Evolutionary conservation across 129 eudicot genomes (phyloP).

Genomic region (Lactuca saligna): DNA sequence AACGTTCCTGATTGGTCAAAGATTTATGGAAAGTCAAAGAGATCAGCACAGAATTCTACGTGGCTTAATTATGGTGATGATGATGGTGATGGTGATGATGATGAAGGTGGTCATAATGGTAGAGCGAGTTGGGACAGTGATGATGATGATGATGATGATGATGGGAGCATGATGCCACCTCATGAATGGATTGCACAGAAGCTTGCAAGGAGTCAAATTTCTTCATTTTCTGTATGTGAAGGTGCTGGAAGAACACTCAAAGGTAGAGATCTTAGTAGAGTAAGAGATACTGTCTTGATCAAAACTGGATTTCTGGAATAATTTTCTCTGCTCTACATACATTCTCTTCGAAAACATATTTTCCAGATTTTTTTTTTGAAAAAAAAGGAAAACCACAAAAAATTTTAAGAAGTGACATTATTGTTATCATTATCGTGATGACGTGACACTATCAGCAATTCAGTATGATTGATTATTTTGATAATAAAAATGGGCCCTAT

Average conservation of each 20-base stretch:
- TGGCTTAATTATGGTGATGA: constrained; percentile 33
- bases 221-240: constrained; percentile 90
- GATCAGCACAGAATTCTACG: constrained; percentile 31
- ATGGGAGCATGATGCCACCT: constrained; percentile 60
- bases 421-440: constrained; percentile 14
- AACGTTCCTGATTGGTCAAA: constrained; percentile 88
- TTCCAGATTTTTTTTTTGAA: not conserved
- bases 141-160: constrained; percentile 36
- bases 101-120: constrained; percentile 21
- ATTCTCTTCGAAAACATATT: not conserved
- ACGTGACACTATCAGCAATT: not conserved
- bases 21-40: constrained; percentile 61
- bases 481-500: constrained; percentile 16
- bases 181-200: constrained; percentile 84
- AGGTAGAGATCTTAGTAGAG: constrained; percentile 86
- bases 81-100: too few species aligned
- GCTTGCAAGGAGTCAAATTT: constrained; percentile 61
- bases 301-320: constrained; percentile 63
- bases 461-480: constrained; percentile 8
- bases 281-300: constrained; percentile 58
- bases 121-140: constrained; percentile 32
- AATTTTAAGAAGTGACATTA: not conserved
- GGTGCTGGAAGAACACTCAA: constrained; percentile 93
- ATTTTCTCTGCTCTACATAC: not conserved
- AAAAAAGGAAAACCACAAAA: too few species aligned